phyloP scores from a whole-genome alignment of 192 early-diverging fungal species.

The Coemansia sp. region DNA sequence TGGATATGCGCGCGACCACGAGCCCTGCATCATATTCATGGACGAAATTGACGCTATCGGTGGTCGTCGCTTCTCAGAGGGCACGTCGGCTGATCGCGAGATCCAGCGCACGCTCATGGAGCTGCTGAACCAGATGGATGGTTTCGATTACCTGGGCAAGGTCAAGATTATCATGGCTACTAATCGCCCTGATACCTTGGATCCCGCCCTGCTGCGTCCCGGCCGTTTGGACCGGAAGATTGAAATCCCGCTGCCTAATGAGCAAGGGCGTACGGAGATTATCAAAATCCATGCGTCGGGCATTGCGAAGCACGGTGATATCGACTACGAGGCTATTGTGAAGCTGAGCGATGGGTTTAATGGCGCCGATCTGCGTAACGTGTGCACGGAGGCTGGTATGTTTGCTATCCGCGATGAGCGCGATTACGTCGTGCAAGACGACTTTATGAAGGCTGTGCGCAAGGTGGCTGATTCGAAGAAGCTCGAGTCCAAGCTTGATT shows the following conservation, averaged over 20 bases:
- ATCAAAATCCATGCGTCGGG: conserved; percentile 93
- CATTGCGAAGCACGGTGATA: conserved; percentile 96
- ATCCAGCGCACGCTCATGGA: conserved; percentile 99
- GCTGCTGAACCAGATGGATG: conserved; percentile 99
- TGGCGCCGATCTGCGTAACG: conserved; percentile 97
- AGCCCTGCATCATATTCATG: conserved; percentile 99
- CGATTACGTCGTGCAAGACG: conserved; percentile 97
- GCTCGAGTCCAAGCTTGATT: conserved; percentile 85
- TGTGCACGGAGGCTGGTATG: conserved; percentile 99
- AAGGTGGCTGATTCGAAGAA: conserved; percentile 99
- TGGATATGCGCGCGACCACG: conserved; percentile 98
- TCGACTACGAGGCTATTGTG: conserved; percentile 97
- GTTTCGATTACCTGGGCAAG: conserved; percentile 97
- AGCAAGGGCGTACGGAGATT: conserved; percentile 94
- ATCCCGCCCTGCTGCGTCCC: conserved; percentile 95
- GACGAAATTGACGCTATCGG: conserved; percentile 99
- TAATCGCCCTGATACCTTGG: conserved; percentile 97
- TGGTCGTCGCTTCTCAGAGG: conserved; percentile 96
- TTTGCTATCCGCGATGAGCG: conserved; percentile 99
- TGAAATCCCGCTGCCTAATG: conserved; percentile 98
- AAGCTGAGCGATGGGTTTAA: conserved; percentile 99
- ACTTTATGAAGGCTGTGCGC: conserved; percentile 99
- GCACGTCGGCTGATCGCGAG: conserved; percentile 99
- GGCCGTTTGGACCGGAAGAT: conserved; percentile 98
- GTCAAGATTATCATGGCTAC: conserved; percentile 99